These are phyloP conservation scores for Pugionium dolabratum DNA, from an alignment of 345 rosid species.

Conservation along the genomic window DNA sequence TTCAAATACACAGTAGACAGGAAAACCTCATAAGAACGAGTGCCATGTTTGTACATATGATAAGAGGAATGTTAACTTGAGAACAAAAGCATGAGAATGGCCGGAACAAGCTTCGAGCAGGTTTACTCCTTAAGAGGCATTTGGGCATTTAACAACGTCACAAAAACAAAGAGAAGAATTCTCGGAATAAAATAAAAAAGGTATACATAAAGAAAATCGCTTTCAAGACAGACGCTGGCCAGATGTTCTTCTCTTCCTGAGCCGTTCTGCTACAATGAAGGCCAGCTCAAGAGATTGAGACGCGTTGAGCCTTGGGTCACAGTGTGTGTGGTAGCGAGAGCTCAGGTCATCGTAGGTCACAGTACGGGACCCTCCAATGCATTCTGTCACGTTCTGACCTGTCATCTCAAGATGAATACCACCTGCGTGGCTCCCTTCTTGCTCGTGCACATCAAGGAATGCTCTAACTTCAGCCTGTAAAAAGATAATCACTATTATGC, in stretches of 20 bases:
- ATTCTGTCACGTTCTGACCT: slow-evolving; percentile 50
- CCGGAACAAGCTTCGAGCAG: background rate
- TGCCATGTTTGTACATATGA: background rate
- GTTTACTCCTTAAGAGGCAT: slow-evolving; percentile 24
- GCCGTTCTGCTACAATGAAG: slow-evolving; percentile 62
- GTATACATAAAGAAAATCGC: background rate
- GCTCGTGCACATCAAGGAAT: slow-evolving; percentile 64
- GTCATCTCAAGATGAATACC: slow-evolving; percentile 71
- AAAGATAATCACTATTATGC: background rate
- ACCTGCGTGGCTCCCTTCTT: slow-evolving; percentile 67
- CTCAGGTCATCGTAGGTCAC: slow-evolving; percentile 58
- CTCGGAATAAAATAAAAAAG: slow-evolving; percentile 19
- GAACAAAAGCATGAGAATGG: slow-evolving; percentile 23
- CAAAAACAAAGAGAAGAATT: slow-evolving; percentile 17
- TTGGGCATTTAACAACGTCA: slow-evolving; percentile 17
- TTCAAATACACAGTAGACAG: background rate
- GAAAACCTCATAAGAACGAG: background rate
- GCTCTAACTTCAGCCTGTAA: slow-evolving; percentile 58
- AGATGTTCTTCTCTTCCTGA: slow-evolving; percentile 54
- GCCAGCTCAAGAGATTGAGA: slow-evolving; percentile 65
- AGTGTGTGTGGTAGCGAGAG: slow-evolving; percentile 53
- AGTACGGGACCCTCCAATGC: slow-evolving; percentile 64
- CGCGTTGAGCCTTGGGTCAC: slow-evolving; percentile 66
- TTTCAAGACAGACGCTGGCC: slow-evolving; percentile 36
- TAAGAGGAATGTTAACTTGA: slow-evolving; percentile 12